phyloP scores from a whole-genome alignment of 306 rosid genomes.

The Ziziphus jujuba region DNA sequence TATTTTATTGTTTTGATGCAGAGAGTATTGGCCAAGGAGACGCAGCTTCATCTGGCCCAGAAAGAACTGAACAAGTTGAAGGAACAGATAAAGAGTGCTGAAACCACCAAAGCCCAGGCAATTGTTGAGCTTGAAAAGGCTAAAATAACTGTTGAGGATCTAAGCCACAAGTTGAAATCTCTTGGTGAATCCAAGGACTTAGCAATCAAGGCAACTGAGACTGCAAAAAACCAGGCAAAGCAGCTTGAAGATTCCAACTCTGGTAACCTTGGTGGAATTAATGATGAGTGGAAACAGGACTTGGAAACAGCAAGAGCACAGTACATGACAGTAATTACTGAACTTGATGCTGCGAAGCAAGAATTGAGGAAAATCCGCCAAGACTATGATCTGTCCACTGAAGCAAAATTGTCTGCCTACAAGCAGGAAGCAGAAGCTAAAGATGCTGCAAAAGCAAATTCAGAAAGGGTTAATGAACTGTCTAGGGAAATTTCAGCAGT shows the following conservation, averaged over 20 bases:
- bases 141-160: constrained; percentile 56
- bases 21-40: constrained; percentile 88
- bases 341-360: constrained; percentile 84
- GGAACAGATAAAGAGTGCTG: constrained; percentile 81
- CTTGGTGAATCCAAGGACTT: constrained; percentile 67
- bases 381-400: constrained; percentile 65
- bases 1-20: constrained; percentile 37
- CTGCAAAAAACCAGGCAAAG: constrained; percentile 58
- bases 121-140: constrained; percentile 78
- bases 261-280: constrained; percentile 37
- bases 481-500: constrained; percentile 71
- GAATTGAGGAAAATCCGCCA: constrained; percentile 69
- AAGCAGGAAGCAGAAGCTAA: constrained; percentile 70
- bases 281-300: constrained; percentile 67
- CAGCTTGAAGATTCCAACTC: constrained; percentile 59
- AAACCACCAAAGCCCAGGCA: constrained; percentile 80
- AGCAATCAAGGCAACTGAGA: constrained; percentile 60
- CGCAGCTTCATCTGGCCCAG: constrained; percentile 73
- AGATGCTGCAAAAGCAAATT: constrained; percentile 52
- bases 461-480: constrained; percentile 60
- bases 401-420: constrained; percentile 54
- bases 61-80: constrained; percentile 83
- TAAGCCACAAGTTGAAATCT: constrained; percentile 57
- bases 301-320: constrained; percentile 64
- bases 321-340: constrained; percentile 57